Conservation (phyloP, 2,329 filamentous ascomycete genomes). For the Plectosphaerella cucumerina region DNA sequence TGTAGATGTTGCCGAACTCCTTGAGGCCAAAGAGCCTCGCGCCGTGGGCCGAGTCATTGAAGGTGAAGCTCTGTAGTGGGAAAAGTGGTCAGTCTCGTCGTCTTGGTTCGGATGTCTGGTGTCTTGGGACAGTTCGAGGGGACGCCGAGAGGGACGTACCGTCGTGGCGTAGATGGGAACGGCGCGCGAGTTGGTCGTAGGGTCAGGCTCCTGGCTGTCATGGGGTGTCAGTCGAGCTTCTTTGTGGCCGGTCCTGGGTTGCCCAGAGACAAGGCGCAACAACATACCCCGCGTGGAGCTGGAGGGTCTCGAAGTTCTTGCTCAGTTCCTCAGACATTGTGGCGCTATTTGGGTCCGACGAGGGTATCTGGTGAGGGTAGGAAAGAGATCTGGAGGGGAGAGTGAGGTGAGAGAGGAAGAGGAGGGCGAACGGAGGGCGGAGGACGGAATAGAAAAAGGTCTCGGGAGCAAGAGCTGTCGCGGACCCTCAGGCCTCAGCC, state of each 20-base stretch:
- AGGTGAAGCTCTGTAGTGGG: constrained; percentile 67
- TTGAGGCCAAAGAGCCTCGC: constrained; percentile 95
- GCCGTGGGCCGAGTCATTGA: constrained; percentile 95
- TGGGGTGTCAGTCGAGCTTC: constrained; percentile 5
- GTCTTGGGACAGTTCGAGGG: background rate
- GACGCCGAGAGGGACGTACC: constrained; percentile 17
- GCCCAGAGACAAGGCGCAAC: too few relatives aligned
- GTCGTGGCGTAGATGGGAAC: constrained; percentile 95
- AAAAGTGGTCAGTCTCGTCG: constrained; percentile 10
- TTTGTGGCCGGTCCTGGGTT: background rate
- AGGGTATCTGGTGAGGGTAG: background rate
- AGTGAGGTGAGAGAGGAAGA: constrained; percentile 1
- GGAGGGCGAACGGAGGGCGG: background rate
- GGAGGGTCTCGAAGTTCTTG: constrained; percentile 76
- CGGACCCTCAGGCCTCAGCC: background rate
- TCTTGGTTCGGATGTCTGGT: background rate
- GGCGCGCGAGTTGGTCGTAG: constrained; percentile 78
- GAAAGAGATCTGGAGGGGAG: background rate
- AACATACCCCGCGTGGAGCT: constrained; percentile 76
- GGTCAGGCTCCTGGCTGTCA: constrained; percentile 71
- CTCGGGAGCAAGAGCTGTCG: background rate
- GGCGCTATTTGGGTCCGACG: background rate
- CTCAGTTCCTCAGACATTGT: constrained; percentile 41
- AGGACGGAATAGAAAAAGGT: background rate
- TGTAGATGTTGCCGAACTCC: constrained; percentile 97